Conservation (phyloP, 2,329 filamentous ascomycete genomes). For the Diplodia sapinea region DNA sequence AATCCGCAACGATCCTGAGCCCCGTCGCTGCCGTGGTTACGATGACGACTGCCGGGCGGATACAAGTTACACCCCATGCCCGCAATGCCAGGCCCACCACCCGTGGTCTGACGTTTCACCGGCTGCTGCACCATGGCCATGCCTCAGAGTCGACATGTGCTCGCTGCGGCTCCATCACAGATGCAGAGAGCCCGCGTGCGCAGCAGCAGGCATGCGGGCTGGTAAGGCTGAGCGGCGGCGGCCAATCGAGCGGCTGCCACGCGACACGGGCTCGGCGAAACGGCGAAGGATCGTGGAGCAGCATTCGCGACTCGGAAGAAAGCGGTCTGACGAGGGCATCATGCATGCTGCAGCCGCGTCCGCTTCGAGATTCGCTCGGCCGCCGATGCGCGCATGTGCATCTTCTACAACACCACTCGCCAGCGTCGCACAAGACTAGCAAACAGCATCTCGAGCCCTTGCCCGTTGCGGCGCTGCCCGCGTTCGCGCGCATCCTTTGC, state of each 20-base stretch:
- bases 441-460: constrained; percentile 14
- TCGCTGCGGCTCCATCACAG: constrained; percentile 16
- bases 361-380: background rate
- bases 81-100: background rate
- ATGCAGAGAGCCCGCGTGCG: background rate
- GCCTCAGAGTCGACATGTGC: background rate
- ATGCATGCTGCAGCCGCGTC: constrained; percentile 17
- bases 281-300: constrained; percentile 18
- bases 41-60: constrained; percentile 7
- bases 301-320: constrained; percentile 23
- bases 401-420: background rate
- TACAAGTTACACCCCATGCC: constrained; percentile 9
- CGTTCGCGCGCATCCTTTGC: constrained; percentile 13
- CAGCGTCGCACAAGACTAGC: background rate
- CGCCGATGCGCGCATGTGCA: background rate
- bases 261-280: constrained; percentile 20
- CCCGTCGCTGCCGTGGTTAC: constrained; percentile 1
- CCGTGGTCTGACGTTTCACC: constrained; percentile 16
- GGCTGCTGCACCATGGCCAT: background rate
- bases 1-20: constrained; percentile 4
- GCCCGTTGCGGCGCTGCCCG: constrained; percentile 20
- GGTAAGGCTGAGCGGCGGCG: constrained; percentile 18
- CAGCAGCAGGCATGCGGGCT: constrained; percentile 19
- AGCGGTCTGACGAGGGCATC: constrained; percentile 26
- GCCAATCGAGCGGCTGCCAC: constrained; percentile 18